Conservation (phyloP, 163 green algal genomes). For the Picocystis sp. region DNA sequence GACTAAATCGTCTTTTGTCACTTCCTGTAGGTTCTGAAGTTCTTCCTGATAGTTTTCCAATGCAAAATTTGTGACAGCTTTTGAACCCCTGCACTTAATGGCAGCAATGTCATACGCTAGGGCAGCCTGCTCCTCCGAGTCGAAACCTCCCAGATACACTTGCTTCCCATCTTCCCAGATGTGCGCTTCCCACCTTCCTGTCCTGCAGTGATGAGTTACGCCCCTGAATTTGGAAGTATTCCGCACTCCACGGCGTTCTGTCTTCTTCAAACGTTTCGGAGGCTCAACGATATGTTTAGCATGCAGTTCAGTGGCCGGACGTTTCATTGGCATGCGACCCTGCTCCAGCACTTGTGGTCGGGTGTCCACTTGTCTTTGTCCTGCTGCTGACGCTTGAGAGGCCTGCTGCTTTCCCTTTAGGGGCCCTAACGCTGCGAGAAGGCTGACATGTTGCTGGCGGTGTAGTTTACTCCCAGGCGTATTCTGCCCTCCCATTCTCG, state of each 20-base stretch:
- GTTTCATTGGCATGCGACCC: no score
- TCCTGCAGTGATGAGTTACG: conserved; percentile 66
- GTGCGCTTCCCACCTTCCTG: conserved; percentile 59
- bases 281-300: no score
- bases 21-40: conserved; percentile 29
- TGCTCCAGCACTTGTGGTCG: no score
- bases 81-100: conserved; percentile 42
- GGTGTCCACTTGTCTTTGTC: no score
- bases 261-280: no score
- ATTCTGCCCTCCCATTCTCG: no score
- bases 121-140: conserved; percentile 47
- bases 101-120: conserved; percentile 68
- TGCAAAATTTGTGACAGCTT: conserved; percentile 42
- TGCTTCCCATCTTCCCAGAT: conserved; percentile 56
- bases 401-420: no score
- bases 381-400: no score
- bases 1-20: conserved; percentile 56
- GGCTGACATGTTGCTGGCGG: no score
- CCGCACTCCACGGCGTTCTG: conserved; percentile 7
- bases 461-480: no score
- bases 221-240: conserved; percentile 42
- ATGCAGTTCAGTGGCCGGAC: no score
- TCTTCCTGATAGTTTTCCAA: conserved; percentile 40
- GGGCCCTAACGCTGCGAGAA: no score
- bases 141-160: conserved; percentile 48